Base-by-base conservation (phyloP, 192 early-diverging fungal genomes). In the Coemansia sp. region DNA sequence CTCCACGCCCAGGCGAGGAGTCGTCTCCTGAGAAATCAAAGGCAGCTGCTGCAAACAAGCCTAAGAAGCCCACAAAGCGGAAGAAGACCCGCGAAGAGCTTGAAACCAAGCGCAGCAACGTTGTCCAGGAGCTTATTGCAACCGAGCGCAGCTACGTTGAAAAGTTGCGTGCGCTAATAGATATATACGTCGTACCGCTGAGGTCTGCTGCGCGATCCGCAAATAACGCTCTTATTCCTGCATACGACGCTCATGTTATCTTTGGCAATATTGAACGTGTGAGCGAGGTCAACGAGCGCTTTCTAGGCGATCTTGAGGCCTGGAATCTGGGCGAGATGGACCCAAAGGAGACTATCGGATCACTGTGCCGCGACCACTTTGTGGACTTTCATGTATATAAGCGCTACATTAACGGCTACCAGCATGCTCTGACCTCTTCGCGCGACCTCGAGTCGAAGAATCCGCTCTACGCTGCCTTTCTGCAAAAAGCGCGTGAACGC, bases 61-160 rank as follows among this genome's bases (percentile, higher is more conserved):
- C 62, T 23, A 38, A 55, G 58, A 49, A 62, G 48, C 65, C 58
- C 25, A 54, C 63, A 19, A 67, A 68, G 47, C 71, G 78, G 25
- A 50, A 58, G 44, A 75, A 75, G 63, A 74, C 78, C 4, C 68
- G 69, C 53, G 73, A 71, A 56, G 73, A 81, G 55, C 53, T 78
- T 56, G 71, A 73, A 14, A 74, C 74, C 58, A 73, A 74, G 55
- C 82, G 86, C 47, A 61, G 58, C 23, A 84, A 82, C 53, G 69
- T 82, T 28, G 83, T 88, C 48, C 73, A 83, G 59, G 87, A 88
- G 64, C 77, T 88, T 66, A 83, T 85, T 31, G 58, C 65, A 2
- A 88, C 85, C 7, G 87, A 88, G 64, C 71, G 82, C 55, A 85
- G 84, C 59, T 88, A 88, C 61, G 83, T 88, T 18, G 75, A 87